These are phyloP conservation scores for Olyra latifolia DNA, from an alignment of 176 grass and related monocot species.

Conservation along the genomic window DNA sequence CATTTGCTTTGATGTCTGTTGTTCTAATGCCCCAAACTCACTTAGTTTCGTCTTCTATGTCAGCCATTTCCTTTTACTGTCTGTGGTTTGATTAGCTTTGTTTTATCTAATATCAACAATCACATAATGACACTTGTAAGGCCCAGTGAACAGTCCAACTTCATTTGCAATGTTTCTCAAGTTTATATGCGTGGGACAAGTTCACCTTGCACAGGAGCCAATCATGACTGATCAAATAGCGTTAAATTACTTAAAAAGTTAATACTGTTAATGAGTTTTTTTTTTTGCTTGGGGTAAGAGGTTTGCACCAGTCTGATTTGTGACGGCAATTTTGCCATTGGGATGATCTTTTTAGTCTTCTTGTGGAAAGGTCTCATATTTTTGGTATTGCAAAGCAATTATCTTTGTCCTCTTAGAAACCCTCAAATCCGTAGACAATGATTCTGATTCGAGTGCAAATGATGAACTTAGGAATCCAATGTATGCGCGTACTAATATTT, in stretches of 20 bases:
- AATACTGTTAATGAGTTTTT: not conserved
- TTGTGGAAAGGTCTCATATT: not conserved
- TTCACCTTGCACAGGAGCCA: not conserved
- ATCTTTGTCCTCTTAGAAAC: not conserved
- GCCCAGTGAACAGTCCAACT: not conserved
- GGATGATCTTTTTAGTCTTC: slow-evolving; percentile 1
- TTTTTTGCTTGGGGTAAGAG: not conserved
- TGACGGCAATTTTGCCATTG: not conserved
- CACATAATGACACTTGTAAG: not conserved
- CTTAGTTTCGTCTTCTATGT: not conserved
- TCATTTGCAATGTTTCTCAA: not conserved
- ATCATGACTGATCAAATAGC: not conserved
- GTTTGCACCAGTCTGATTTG: slow-evolving; percentile 1
- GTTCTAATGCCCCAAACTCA: not conserved
- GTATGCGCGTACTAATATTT: slow-evolving; percentile 1
- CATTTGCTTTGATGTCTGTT: not conserved
- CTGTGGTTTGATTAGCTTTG: not conserved
- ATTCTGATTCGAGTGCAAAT: not conserved
- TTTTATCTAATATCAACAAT: slow-evolving; percentile 6
- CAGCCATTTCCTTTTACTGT: not conserved
- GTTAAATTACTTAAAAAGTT: slow-evolving; percentile 7
- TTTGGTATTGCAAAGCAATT: not conserved
- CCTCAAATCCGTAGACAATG: not conserved
- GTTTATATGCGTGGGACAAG: not conserved
- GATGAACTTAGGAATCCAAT: not conserved